phyloP scores from a whole-genome alignment of 2,329 filamentous ascomycete species.

The Microsporum ferrugineum region DNA sequence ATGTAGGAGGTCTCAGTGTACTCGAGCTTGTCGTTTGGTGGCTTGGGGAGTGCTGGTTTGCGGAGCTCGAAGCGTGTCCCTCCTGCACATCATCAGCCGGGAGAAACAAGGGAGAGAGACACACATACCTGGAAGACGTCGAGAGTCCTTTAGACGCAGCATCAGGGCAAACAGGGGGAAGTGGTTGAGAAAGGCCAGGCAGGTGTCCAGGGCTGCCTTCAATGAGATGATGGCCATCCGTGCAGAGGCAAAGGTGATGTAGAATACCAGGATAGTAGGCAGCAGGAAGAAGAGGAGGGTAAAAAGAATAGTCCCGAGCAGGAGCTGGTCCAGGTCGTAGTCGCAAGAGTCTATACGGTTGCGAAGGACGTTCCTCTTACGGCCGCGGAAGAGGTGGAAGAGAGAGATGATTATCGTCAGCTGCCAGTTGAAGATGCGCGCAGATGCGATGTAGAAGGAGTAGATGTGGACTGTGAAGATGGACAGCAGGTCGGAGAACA shows the following conservation, averaged over 20 bases:
- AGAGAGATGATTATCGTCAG: slow-evolving; percentile 90
- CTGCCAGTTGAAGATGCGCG: slow-evolving; percentile 97
- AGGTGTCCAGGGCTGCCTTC: slow-evolving; percentile 82
- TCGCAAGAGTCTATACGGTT: slow-evolving; percentile 98
- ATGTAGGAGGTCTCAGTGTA: slow-evolving; percentile 66
- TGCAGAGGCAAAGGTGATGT: slow-evolving; percentile 87
- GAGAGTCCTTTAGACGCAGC: slow-evolving; percentile 86
- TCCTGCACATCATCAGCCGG: slow-evolving; percentile 36
- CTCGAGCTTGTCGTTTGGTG: slow-evolving; percentile 23
- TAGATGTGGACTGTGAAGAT: slow-evolving; percentile 92
- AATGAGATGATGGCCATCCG: slow-evolving; percentile 90
- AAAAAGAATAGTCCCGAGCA: slow-evolving; percentile 92
- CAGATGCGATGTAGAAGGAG: slow-evolving; percentile 93
- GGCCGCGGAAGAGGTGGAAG: slow-evolving; percentile 97
- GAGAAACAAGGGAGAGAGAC: slow-evolving; percentile 8
- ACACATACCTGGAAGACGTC: slow-evolving; percentile 63
- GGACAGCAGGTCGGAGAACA: slow-evolving; percentile 88
- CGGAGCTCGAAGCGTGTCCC: slow-evolving; percentile 85
- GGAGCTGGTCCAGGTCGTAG: slow-evolving; percentile 92
- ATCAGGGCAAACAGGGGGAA: slow-evolving; percentile 96
- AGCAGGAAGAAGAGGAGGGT: slow-evolving; percentile 89
- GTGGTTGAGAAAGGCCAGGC: slow-evolving; percentile 88
- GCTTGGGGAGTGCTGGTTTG: slow-evolving; percentile 43
- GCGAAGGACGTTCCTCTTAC: slow-evolving; percentile 92
- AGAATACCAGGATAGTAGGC: slow-evolving; percentile 92